Percentiles rank a stretch among this genome's conserved stretches.
phyloP scores from a whole-genome alignment of 2,329 filamentous ascomycete species.

The Achaetomium macrosporum region DNA sequence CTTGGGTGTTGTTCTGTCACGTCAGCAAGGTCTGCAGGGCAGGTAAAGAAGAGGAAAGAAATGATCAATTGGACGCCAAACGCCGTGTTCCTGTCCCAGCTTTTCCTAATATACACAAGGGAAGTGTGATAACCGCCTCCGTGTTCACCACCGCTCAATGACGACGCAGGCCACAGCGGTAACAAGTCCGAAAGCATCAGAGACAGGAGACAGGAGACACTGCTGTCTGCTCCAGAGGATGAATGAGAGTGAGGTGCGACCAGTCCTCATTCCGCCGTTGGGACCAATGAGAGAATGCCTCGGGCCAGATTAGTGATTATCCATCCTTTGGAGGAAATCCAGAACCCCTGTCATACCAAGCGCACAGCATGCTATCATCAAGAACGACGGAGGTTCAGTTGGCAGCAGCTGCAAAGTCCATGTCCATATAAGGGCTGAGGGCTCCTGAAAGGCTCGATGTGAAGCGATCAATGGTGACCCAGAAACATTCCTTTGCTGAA shows the following conservation, averaged over 20 bases:
- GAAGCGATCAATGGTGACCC: neutral
- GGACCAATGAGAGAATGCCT: neutral
- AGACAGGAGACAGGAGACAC: neutral
- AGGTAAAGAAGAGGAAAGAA: too few species aligned
- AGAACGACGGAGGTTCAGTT: neutral
- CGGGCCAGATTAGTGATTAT: neutral
- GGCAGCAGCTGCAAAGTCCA: neutral
- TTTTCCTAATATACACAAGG: slow-evolving; percentile 4
- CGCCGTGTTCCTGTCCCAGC: neutral
- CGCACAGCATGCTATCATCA: neutral
- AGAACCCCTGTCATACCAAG: slow-evolving; percentile 1
- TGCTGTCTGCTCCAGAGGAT: neutral
- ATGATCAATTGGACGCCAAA: too few species aligned
- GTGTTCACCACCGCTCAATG: neutral
- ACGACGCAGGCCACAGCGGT: neutral
- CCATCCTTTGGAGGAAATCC: neutral
- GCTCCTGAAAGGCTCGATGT: neutral
- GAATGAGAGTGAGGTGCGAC: neutral
- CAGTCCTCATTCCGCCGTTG: neutral
- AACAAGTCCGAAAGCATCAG: neutral
- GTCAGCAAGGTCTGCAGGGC: too few species aligned
- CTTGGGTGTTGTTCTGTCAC: too few species aligned
- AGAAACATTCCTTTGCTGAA: neutral
- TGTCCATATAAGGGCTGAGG: neutral
- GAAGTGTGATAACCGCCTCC: neutral